phyloP scores from a whole-genome alignment of 2,329 filamentous ascomycete species.

The Tolypocladium ophioglossoides region DNA sequence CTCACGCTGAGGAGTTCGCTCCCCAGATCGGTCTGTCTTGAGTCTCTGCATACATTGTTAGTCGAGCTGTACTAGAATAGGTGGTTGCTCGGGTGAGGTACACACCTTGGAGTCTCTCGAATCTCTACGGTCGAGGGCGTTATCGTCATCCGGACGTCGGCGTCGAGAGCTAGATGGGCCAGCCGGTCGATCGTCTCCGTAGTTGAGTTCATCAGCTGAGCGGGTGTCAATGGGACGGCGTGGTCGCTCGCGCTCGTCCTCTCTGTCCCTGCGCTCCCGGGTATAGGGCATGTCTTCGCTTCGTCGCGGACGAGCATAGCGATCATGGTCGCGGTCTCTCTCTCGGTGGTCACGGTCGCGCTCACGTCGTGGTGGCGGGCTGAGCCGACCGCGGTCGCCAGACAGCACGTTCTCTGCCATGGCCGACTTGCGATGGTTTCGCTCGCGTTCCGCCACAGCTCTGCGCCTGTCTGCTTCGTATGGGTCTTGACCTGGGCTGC shows the following conservation, averaged over 20 bases:
- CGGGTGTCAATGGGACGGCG: slow-evolving; percentile 70
- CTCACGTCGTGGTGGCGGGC: slow-evolving; percentile 30
- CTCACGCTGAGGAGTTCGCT: slow-evolving; percentile 51
- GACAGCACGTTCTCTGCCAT: slow-evolving; percentile 54
- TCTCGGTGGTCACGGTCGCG: slow-evolving; percentile 33
- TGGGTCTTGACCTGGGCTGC: slow-evolving; percentile 82
- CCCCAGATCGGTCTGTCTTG: slow-evolving; percentile 47
- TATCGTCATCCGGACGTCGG: slow-evolving; percentile 69
- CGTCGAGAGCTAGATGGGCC: slow-evolving; percentile 56
- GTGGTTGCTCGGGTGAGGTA: neutral
- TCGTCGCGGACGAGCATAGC: slow-evolving; percentile 3
- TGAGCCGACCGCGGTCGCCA: slow-evolving; percentile 35
- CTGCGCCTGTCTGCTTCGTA: slow-evolving; percentile 94
- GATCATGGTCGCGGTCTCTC: slow-evolving; percentile 21
- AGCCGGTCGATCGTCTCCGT: slow-evolving; percentile 64
- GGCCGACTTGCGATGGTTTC: slow-evolving; percentile 76
- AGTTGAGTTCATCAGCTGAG: slow-evolving; percentile 80
- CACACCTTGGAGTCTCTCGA: slow-evolving; percentile 58
- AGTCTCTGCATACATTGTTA: slow-evolving; percentile 36
- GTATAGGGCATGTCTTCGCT: slow-evolving; percentile 28
- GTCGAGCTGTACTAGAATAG: slow-evolving; percentile 2
- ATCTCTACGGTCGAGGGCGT: slow-evolving; percentile 53
- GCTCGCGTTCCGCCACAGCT: slow-evolving; percentile 86
- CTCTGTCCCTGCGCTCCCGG: slow-evolving; percentile 75
- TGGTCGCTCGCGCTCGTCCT: slow-evolving; percentile 79